phyloP scores from a whole-genome alignment of 1,139 yeast genomes.

The Kurtzmaniella natalensis region DNA sequence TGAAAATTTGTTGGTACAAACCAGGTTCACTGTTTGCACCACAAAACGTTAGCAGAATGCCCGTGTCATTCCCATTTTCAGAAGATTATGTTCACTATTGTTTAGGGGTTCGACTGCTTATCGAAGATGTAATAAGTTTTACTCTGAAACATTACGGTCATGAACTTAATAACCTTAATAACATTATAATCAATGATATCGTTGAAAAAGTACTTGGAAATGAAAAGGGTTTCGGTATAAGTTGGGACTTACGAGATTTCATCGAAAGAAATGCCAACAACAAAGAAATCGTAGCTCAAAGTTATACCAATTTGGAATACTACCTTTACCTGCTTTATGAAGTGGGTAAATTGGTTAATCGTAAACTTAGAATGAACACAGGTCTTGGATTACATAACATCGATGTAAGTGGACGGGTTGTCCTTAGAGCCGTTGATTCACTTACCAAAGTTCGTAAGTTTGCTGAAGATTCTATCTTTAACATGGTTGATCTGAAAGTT shows the following conservation, averaged over 20 bases:
- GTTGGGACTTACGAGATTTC: conserved; percentile 61
- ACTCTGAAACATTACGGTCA: conserved; percentile 60
- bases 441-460: conserved; percentile 62
- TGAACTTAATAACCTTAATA: conserved; percentile 41
- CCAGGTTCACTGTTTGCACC: conserved; percentile 45
- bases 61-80: conserved; percentile 83
- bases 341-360: conserved; percentile 44
- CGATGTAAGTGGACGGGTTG: conserved; percentile 35
- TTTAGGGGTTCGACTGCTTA: conserved; percentile 62
- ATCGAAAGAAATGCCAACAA: conserved; percentile 59
- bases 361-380: conserved; percentile 48
- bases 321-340: conserved; percentile 63
- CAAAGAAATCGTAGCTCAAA: conserved; percentile 89
- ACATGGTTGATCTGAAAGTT: conserved; percentile 74
- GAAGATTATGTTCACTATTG: conserved; percentile 85
- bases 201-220: conserved; percentile 68
- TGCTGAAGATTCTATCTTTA: conserved; percentile 80
- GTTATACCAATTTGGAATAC: conserved; percentile 81
- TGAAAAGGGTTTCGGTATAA: conserved; percentile 50
- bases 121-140: conserved; percentile 60
- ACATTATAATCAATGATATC: conserved; percentile 51
- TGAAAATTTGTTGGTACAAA: conserved; percentile 68
- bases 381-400: conserved; percentile 44
- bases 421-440: conserved; percentile 38
- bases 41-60: conserved; percentile 38